Evolutionary conservation across 768 basidiomycete species (phyloP).

Genomic region (Inosperma sp.): DNA sequence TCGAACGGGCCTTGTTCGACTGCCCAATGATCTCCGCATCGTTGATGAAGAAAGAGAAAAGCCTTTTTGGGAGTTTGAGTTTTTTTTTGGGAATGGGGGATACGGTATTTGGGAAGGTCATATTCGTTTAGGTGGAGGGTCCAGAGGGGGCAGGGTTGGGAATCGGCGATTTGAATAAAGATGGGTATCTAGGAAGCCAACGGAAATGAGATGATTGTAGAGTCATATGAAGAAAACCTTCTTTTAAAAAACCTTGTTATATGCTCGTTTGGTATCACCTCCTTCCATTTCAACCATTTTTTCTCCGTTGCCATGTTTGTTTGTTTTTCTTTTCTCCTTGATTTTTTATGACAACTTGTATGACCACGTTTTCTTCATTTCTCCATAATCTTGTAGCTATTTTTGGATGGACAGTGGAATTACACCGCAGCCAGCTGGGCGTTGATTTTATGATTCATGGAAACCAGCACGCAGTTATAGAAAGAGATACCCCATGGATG

Average conservation of each 20-base stretch:
- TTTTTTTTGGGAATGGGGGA: constrained; percentile 4
- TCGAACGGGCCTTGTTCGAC: background rate
- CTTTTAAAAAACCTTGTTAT: too few relatives aligned
- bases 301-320: background rate
- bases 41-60: background rate
- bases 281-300: background rate
- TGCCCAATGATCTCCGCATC: background rate
- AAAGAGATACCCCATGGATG: too few relatives aligned
- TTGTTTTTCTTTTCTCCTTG: background rate
- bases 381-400: background rate
- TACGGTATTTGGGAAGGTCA: constrained; percentile 7
- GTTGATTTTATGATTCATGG: too few relatives aligned
- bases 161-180: too few relatives aligned
- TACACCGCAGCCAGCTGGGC: too few relatives aligned
- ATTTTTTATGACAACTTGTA: constrained; percentile 1
- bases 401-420: background rate
- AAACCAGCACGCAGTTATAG: too few relatives aligned
- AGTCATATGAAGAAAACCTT: too few relatives aligned
- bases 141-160: too few relatives aligned
- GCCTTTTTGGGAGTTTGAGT: background rate
- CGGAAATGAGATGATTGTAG: too few relatives aligned
- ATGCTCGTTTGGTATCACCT: background rate
- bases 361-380: too few relatives aligned
- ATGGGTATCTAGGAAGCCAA: too few relatives aligned
- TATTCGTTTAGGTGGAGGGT: background rate